Conservation (phyloP, 2,329 filamentous ascomycete genomes). For the Alternaria rosae region DNA sequence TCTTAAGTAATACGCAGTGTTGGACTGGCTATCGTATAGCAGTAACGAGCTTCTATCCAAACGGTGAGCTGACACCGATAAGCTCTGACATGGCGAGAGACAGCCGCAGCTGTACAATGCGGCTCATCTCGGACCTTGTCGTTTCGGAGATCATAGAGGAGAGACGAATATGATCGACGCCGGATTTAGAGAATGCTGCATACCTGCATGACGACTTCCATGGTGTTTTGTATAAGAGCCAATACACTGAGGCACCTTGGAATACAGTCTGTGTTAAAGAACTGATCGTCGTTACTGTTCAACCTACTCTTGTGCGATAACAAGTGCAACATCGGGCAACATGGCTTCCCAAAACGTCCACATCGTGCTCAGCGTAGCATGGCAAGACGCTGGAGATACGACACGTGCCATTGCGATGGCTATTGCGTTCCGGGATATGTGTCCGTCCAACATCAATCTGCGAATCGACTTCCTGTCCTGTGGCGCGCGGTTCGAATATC, state of each 20-base stretch:
- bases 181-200: neutral
- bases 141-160: slow-evolving; percentile 15
- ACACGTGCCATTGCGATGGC: slow-evolving; percentile 44
- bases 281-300: neutral
- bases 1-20: neutral
- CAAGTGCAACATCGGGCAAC: neutral
- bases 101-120: neutral
- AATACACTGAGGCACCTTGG: neutral
- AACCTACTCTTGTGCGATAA: neutral
- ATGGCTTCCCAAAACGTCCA: slow-evolving; percentile 30
- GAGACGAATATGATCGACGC: slow-evolving; percentile 6
- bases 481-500: slow-evolving; percentile 40
- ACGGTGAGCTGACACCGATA: neutral
- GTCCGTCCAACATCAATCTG: slow-evolving; percentile 32
- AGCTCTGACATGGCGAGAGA: neutral
- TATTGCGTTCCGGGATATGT: slow-evolving; percentile 37
- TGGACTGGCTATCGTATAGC: neutral
- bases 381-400: slow-evolving; percentile 45
- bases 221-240: slow-evolving; percentile 4
- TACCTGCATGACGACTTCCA: neutral
- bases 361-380: slow-evolving; percentile 43
- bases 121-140: neutral
- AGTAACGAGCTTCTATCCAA: neutral
- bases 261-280: neutral
- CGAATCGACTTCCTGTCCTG: slow-evolving; percentile 43